These are phyloP conservation scores for Epipyxis sp. DNA, from an alignment of 108 stramenopile species.

Conservation along the genomic window DNA sequence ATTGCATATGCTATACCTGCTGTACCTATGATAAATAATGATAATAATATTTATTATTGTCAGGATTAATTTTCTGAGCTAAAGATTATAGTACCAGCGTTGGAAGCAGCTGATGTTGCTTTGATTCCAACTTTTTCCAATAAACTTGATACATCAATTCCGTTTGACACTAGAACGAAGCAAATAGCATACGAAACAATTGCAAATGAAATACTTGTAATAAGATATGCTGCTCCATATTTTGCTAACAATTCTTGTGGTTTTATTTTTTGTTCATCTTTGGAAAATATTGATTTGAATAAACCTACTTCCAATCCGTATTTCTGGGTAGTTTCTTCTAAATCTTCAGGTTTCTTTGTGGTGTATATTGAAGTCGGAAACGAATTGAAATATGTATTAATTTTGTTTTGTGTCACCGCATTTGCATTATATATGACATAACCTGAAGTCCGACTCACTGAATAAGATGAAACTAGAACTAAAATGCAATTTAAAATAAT, in stretches of 20 bases:
- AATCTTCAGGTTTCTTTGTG: background rate
- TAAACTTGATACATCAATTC: conserved; percentile 75
- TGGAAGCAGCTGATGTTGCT: conserved; percentile 61
- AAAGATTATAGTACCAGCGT: no score
- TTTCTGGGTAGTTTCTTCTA: conserved; percentile 45
- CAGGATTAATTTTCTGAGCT: no score
- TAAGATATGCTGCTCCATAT: conserved; percentile 77
- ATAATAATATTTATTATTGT: no score
- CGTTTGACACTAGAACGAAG: conserved; percentile 75
- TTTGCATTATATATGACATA: background rate
- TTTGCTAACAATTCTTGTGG: conserved; percentile 67
- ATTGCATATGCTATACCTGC: conserved; percentile 91
- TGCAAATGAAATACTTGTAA: conserved; percentile 85
- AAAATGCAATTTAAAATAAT: background rate
- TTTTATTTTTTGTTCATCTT: background rate
- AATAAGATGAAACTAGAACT: background rate
- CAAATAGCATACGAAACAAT: conserved; percentile 79
- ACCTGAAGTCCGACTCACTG: background rate
- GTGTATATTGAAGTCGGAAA: background rate
- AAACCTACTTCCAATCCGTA: conserved; percentile 80
- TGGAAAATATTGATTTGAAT: conserved; percentile 29
- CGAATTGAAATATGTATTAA: background rate
- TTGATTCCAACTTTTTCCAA: conserved; percentile 77
- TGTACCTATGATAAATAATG: no score
- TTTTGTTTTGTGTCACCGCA: background rate